phyloP scores from a whole-genome alignment of 495 filamentous ascomycete genomes.

The Hypoxylon fragiforme region DNA sequence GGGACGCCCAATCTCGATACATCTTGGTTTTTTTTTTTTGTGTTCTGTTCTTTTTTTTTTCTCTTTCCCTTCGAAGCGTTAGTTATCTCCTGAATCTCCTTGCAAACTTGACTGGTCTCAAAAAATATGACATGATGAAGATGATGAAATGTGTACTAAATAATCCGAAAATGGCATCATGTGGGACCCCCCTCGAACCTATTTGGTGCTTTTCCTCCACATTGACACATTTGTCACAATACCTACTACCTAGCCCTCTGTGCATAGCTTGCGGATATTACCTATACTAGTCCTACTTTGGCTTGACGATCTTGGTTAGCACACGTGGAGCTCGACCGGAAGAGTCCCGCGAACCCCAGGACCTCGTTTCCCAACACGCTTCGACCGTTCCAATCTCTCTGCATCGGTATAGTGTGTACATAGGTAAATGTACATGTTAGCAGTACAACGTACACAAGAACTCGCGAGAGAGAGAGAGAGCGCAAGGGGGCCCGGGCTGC shows the following conservation, averaged over 20 bases:
- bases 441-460: too few species aligned
- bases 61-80: constrained; percentile 1
- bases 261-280: constrained; percentile 19
- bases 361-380: constrained; percentile 28
- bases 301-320: constrained; percentile 30
- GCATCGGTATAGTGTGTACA: constrained; percentile 5
- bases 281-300: constrained; percentile 28
- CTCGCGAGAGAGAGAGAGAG: constrained; percentile 9
- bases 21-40: constrained; percentile 8
- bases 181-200: constrained; percentile 10
- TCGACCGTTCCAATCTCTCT: constrained; percentile 18
- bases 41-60: constrained; percentile 2
- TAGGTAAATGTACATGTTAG: too few species aligned
- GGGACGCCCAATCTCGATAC: constrained; percentile 25
- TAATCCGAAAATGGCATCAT: constrained; percentile 19
- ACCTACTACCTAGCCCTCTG: not conserved
- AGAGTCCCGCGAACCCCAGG: constrained; percentile 32
- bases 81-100: constrained; percentile 16
- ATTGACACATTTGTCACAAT: constrained; percentile 8
- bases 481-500: constrained; percentile 6
- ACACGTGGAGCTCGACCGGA: constrained; percentile 32
- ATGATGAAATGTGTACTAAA: constrained; percentile 23
- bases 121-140: constrained; percentile 15
- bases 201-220: constrained; percentile 4
- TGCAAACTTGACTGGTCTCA: too few species aligned